Evolutionary conservation across 2,329 filamentous ascomycete genomes (phyloP).

Genomic region (Fusarium pseudonygamai): DNA sequence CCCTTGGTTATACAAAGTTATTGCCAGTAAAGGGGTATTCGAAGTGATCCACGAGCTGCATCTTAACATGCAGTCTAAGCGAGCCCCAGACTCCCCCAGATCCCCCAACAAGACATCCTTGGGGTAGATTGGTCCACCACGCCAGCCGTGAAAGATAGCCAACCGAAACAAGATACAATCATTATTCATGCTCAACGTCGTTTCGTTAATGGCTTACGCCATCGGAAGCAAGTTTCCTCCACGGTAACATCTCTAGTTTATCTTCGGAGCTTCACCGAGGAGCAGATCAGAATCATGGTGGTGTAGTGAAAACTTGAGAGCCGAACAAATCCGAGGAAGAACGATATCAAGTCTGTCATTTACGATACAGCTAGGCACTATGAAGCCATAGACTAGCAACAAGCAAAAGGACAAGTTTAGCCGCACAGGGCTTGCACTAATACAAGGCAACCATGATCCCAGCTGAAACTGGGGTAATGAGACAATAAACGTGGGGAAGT

Average conservation of each 20-base stretch:
- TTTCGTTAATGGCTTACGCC: not conserved
- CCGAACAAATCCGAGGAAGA: not conserved
- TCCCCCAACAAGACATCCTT: not conserved
- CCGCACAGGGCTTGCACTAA: slow-evolving; percentile 15
- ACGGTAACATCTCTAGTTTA: not conserved
- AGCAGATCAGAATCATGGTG: not conserved
- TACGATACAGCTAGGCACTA: not conserved
- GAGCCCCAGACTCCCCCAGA: not conserved
- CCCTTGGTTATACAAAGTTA: not conserved
- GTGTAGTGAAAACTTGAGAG: not conserved
- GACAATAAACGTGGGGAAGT: slow-evolving; percentile 17
- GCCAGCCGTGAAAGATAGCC: not conserved
- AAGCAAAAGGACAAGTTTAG: slow-evolving; percentile 11
- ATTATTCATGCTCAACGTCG: not conserved
- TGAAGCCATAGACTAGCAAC: not conserved
- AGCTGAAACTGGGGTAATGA: slow-evolving; percentile 21
- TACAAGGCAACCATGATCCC: not conserved
- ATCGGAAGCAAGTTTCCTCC: not conserved
- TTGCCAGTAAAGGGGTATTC: not conserved
- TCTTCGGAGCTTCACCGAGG: slow-evolving; percentile 31
- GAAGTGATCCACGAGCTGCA: not conserved
- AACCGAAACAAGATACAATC: not conserved
- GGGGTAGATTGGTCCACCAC: not conserved
- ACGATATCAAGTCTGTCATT: not conserved
- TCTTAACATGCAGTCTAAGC: not conserved